Percentiles rank a stretch among this genome's conserved stretches.
phyloP scores from a whole-genome alignment of 495 filamentous ascomycete genomes.

The Aspergillus taichungensis region DNA sequence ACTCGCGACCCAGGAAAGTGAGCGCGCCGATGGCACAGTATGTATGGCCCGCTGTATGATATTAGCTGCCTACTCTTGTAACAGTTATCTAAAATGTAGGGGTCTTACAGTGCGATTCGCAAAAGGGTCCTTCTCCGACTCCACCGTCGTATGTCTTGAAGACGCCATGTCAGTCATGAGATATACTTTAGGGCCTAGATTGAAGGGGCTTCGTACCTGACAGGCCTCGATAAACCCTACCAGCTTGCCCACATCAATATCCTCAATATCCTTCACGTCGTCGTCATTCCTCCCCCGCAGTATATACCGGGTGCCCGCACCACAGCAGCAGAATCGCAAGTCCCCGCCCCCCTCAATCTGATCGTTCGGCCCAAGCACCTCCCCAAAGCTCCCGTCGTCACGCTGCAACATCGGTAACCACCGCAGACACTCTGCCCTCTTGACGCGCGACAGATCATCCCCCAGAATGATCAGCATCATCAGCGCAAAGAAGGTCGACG shows the following conservation, averaged over 20 bases:
- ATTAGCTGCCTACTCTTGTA: background rate
- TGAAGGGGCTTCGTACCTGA: conserved; percentile 42
- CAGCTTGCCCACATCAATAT: conserved; percentile 67
- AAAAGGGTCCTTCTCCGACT: conserved; percentile 66
- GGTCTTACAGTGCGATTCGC: conserved; percentile 75
- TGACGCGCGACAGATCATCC: conserved; percentile 60
- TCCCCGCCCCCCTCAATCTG: conserved; percentile 70
- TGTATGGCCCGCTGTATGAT: conserved; percentile 64
- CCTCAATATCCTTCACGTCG: conserved; percentile 49
- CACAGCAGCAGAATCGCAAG: conserved; percentile 78
- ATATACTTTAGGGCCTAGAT: conserved; percentile 1
- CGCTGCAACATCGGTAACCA: conserved; percentile 77
- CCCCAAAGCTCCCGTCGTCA: conserved; percentile 83
- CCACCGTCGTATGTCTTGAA: conserved; percentile 82
- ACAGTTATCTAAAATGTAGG: too few relatives aligned
- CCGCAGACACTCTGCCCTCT: conserved; percentile 53
- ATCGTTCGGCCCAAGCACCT: conserved; percentile 54
- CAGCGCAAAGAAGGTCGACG: conserved; percentile 83
- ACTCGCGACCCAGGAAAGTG: conserved; percentile 50
- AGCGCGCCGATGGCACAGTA: conserved; percentile 77
- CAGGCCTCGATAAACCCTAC: conserved; percentile 61
- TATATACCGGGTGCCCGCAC: conserved; percentile 73
- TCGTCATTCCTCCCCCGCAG: conserved; percentile 49
- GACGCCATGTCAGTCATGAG: background rate
- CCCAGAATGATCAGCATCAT: conserved; percentile 64